phyloP scores from a whole-genome alignment of 2,329 filamentous ascomycete genomes.

The Aspergillus unguis region DNA sequence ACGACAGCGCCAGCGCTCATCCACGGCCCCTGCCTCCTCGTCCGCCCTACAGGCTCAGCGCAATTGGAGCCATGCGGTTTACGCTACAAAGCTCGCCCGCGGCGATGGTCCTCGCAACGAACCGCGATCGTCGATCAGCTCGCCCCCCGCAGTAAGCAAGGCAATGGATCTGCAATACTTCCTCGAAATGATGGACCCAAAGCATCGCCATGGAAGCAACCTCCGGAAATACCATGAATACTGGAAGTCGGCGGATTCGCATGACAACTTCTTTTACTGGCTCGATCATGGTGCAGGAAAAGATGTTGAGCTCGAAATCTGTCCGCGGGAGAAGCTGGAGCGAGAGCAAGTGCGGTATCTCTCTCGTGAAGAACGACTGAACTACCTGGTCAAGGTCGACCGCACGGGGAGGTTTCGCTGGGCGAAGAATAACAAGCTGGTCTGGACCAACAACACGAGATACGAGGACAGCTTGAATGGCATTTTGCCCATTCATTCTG shows the following conservation, averaged over 20 bases:
- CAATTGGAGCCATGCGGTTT: slow-evolving; percentile 72
- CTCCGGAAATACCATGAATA: slow-evolving; percentile 75
- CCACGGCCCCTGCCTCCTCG: slow-evolving; percentile 8
- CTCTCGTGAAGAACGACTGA: slow-evolving; percentile 72
- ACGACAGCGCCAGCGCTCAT: slow-evolving; percentile 43
- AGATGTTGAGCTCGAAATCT: slow-evolving; percentile 65
- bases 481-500: slow-evolving; percentile 54
- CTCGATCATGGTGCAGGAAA: slow-evolving; percentile 76
- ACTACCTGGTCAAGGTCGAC: slow-evolving; percentile 78
- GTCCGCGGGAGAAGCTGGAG: slow-evolving; percentile 71
- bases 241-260: slow-evolving; percentile 74
- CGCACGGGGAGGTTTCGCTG: slow-evolving; percentile 72
- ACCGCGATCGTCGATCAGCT: slow-evolving; percentile 34
- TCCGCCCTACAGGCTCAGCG: slow-evolving; percentile 51
- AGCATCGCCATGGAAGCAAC: slow-evolving; percentile 85
- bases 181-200: slow-evolving; percentile 77
- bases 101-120: slow-evolving; percentile 55
- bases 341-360: slow-evolving; percentile 80
- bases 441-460: slow-evolving; percentile 66
- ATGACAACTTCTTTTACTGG: slow-evolving; percentile 94
- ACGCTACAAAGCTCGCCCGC: slow-evolving; percentile 68
- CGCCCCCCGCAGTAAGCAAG: slow-evolving; percentile 60
- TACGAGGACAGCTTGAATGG: slow-evolving; percentile 79
- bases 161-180: slow-evolving; percentile 87
- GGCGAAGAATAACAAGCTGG: slow-evolving; percentile 75